phyloP scores from a whole-genome alignment of 352 stramenopile species.

The Pelagophyceae sp. region DNA sequence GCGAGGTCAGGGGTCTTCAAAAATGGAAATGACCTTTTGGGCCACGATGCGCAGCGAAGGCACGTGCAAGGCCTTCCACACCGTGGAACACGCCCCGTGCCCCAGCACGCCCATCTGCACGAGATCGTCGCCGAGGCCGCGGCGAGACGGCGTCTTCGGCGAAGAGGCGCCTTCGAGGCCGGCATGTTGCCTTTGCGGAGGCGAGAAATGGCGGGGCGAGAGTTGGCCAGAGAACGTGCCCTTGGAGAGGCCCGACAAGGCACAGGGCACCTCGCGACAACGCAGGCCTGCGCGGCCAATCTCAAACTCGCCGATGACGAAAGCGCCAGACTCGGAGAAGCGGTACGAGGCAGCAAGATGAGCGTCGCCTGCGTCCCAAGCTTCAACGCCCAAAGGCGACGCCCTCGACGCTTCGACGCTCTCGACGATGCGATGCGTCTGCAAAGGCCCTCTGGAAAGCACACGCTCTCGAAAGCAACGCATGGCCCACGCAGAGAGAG shows the following conservation, averaged over 20 bases:
- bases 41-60: conserved; percentile 68
- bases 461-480: no score
- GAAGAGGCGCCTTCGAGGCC: no score
- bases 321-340: conserved; percentile 15
- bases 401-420: no score
- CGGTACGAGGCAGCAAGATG: no score
- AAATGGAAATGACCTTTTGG: conserved; percentile 71
- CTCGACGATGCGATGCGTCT: no score
- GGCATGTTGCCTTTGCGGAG: no score
- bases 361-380: no score
- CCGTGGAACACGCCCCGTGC: conserved; percentile 57
- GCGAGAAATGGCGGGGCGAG: no score
- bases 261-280: not conserved
- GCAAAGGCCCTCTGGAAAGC: no score
- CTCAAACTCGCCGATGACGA: conserved; percentile 20
- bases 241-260: not conserved
- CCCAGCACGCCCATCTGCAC: conserved; percentile 26
- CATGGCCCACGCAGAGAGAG: no score
- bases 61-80: conserved; percentile 68
- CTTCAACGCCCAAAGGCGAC: no score
- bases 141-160: not conserved
- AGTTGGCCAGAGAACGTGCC: no score
- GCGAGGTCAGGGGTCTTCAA: conserved; percentile 60
- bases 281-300: not conserved
- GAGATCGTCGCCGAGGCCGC: conserved; percentile 21